These are phyloP conservation scores for Olyra latifolia DNA, from an alignment of 176 grass and related monocot species.

Conservation along the genomic window DNA sequence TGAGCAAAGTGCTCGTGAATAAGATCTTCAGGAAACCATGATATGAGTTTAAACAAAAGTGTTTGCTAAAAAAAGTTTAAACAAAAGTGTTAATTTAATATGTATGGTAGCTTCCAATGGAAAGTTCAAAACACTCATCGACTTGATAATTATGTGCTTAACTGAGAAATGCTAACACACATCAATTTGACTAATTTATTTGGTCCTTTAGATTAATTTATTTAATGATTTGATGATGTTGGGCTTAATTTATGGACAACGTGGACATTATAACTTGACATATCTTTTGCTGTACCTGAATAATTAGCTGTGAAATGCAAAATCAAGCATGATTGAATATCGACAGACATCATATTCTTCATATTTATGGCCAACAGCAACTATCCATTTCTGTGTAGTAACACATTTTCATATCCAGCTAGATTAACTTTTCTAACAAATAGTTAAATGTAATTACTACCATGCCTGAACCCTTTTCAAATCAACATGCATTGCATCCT, in stretches of 20 bases:
- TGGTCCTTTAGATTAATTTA: background rate
- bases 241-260: background rate
- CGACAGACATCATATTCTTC: background rate
- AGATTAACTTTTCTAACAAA: background rate
- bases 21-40: background rate
- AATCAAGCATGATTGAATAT: background rate
- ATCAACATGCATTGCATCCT: background rate
- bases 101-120: background rate
- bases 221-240: background rate
- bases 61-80: too few relatives aligned
- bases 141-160: background rate
- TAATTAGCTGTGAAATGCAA: background rate
- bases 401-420: too few relatives aligned
- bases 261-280: background rate
- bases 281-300: background rate
- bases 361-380: background rate
- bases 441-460: background rate
- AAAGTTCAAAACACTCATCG: background rate
- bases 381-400: background rate
- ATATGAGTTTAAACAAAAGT: too few relatives aligned
- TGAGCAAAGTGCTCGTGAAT: constrained; percentile 20
- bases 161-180: background rate
- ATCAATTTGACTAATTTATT: background rate
- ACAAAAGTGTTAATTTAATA: background rate
- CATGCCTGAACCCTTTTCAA: background rate